phyloP scores from a whole-genome alignment of 192 early-diverging fungal genomes.

The Backusella mclennaniae region DNA sequence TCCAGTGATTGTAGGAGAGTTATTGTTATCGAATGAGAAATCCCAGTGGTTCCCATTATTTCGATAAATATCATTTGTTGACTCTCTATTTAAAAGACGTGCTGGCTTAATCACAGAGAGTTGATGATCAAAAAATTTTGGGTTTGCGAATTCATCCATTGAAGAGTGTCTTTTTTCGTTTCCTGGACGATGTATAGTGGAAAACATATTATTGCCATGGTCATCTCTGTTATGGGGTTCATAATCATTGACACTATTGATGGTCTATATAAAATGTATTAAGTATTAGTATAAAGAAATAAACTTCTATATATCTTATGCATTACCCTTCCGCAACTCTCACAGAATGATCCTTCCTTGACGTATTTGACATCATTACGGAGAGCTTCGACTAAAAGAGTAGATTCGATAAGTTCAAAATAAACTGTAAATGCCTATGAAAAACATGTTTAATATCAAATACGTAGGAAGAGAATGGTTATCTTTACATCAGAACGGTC shows the following conservation, averaged over 20 bases:
- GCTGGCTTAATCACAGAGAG: background rate
- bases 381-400: constrained; percentile 30
- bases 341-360: constrained; percentile 4
- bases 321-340: constrained; percentile 17
- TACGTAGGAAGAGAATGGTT: background rate
- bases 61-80: background rate
- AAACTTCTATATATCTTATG: background rate
- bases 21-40: background rate
- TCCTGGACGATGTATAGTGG: background rate
- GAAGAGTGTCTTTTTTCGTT: constrained; percentile 2
- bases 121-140: background rate
- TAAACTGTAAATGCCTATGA: constrained; percentile 26
- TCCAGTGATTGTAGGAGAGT: background rate
- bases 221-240: background rate
- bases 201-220: background rate
- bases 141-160: background rate
- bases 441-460: constrained; percentile 4
- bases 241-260: background rate
- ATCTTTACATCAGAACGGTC: constrained; percentile 24
- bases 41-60: background rate
- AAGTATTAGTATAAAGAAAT: background rate
- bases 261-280: background rate
- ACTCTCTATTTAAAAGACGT: background rate
- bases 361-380: constrained; percentile 17
- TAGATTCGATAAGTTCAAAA: constrained; percentile 29